Base-by-base conservation (phyloP, 192 early-diverging fungal genomes). In the Umbelopsis vinacea region DNA sequence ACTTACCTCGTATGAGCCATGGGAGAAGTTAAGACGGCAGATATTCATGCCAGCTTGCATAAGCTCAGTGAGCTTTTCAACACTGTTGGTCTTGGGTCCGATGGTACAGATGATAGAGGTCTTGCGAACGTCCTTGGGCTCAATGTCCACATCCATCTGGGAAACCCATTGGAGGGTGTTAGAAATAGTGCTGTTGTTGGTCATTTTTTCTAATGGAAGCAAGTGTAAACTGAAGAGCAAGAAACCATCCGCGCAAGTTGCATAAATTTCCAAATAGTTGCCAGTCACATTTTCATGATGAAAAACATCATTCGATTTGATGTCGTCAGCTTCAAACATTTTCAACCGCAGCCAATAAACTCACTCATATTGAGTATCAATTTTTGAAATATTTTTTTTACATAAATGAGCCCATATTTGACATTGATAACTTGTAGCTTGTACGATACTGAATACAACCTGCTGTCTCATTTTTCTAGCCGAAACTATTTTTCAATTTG, bases 101-200 rank as follows among this genome's bases (percentile, higher is more conserved):
- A 89, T 91, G 70, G 93, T 94, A 81, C 91, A 92, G 79, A 94
- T 92, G 45, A 94, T 93, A 54, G 91, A 91, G 33, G 89, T 91
- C 81, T 92, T 92, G 73, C 93, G 90, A 57, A 86, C 75, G 33
- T 82, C 84, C 26, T 71, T 70, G 8, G 86, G 87, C 50, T 87
- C 79, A 47, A 80, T 72, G 70, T 82, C 87, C 57, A 92, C 88
- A 67, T 79, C 81, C 55, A 94, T 84, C 38, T 82, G 82, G 33
- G 90, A 82, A 40, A 93, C 73, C 93, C 93, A 94, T 78, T 92
- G 81, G 33, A 92, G 85, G 72, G 83, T 88, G 60, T 82, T 84
- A 24, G 83, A 85, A 69, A 84, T 83, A 24, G 70, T 38, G 40
- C 68, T 71, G 71, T 75, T 48, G 50, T 45, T 67, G 35, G 43